Base-by-base conservation (phyloP, 352 stramenopile species). In the Globisporangium camurandrum region DNA sequence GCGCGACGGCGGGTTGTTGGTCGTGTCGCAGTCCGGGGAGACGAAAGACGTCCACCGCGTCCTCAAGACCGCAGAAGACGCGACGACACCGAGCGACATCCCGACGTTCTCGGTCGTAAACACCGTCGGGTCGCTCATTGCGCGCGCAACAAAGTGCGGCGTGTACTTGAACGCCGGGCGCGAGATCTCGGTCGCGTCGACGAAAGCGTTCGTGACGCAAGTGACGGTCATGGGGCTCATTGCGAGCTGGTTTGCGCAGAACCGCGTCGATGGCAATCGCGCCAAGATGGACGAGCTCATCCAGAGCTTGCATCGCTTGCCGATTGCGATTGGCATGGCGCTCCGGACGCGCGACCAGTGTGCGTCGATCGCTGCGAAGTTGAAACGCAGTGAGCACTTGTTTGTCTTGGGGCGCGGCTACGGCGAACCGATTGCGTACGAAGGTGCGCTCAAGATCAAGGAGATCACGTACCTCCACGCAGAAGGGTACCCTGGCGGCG, bases 371-470 rank as follows among this genome's bases (percentile, higher is more conserved):
- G 95, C 95, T 2, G 73, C 95, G 50, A 77, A 69, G 56, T 71
- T 98, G 14, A 57, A 84, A 43, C 57, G 81, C 22, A 96, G 95
- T 51, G 86, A 98, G 56, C 93, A 98, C 63, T 72, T 97, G 17
- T 98, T 98, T 66, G 84, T 98, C 39, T 66, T 98, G 10, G 95
- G 95, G 24, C 94, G 97, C 56, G 92, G 88, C 44, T 97, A 95
- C 55, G 89, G 75, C 43, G 89, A 97, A 62, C 93, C 95, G 6
- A 96, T 98, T 46, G 96, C 96, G 17, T 90, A 95, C 57, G 95
- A 99, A 80, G 97, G 96, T 33, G 96, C 97, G 19, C 68, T 99
- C 19, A 99, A 99, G 73, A 97, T 99, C 51, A 99, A 99, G 72
- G 97, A 99, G 77, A 98, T 98, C 70, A 97, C 91, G 50, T 99